Conservation (phyloP, 345 rosid genomes). For the Sonneratia alba region DNA sequence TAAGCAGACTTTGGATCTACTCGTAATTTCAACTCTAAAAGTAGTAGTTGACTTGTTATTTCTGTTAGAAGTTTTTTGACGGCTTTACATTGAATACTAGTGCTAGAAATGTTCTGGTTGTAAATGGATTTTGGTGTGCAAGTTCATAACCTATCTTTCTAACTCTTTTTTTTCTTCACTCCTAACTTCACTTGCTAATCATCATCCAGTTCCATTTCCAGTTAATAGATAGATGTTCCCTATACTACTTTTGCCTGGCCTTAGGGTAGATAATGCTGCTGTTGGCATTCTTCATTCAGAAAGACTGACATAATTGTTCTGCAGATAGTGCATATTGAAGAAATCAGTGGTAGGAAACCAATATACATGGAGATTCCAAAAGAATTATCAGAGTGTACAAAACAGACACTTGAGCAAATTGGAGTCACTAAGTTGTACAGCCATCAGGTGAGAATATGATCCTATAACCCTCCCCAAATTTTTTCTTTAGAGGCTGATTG, state of each 20-base stretch:
- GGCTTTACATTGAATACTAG: not conserved
- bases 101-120: not conserved
- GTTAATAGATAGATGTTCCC: not conserved
- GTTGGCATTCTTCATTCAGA: not conserved
- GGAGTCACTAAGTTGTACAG: conserved; percentile 66
- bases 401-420: conserved; percentile 48
- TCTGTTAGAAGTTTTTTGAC: no score
- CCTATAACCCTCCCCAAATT: conserved; percentile 28
- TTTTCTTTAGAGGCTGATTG: conserved; percentile 6
- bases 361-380: conserved; percentile 39
- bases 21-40: no score
- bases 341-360: conserved; percentile 51
- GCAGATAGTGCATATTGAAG: conserved; percentile 81
- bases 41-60: no score
- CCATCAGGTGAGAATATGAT: conserved; percentile 62
- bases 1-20: no score
- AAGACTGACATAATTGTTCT: conserved; percentile 12
- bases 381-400: conserved; percentile 53
- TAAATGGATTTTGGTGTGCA: not conserved
- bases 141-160: not conserved
- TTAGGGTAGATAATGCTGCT: not conserved
- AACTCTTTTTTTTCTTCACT: not conserved
- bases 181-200: not conserved
- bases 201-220: not conserved
- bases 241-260: not conserved